Percentiles rank a stretch among this genome's conserved stretches.
Evolutionary conservation across 169 alveolate genomes (phyloP).

Genomic region (Toxoplasma gondii): DNA sequence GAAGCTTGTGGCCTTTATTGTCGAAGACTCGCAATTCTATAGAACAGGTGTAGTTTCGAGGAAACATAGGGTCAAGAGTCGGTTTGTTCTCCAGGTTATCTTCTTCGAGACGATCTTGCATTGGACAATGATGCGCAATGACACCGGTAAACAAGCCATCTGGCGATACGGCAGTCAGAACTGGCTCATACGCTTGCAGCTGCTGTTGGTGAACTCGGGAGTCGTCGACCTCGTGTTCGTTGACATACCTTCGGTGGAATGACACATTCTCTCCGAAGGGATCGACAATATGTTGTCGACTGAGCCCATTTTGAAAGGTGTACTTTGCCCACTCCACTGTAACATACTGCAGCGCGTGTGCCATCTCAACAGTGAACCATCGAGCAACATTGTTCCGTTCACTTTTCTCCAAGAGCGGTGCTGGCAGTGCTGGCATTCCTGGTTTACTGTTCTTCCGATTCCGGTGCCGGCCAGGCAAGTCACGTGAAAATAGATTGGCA

Average conservation of each 20-base stretch:
- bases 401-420: too few relatives aligned
- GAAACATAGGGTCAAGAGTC: not conserved
- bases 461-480: not conserved
- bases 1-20: not conserved
- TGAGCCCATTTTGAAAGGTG: not conserved
- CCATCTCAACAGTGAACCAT: not conserved
- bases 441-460: too few relatives aligned
- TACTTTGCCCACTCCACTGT: slow-evolving; percentile 13
- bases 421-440: too few relatives aligned
- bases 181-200: slow-evolving; percentile 30
- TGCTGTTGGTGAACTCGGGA: not conserved
- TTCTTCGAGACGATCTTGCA: slow-evolving; percentile 20
- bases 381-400: not conserved
- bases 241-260: not conserved
- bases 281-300: not conserved
- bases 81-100: slow-evolving; percentile 29
- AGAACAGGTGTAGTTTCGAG: slow-evolving; percentile 21
- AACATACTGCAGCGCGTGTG: not conserved
- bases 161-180: slow-evolving; percentile 21
- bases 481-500: not conserved
- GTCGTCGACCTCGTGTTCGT: not conserved
- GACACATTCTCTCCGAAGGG: not conserved
- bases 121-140: slow-evolving; percentile 31
- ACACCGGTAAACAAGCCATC: not conserved
- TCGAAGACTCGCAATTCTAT: not conserved